Base-by-base conservation (phyloP, 2,329 filamentous ascomycete genomes). In the Pseudocercospora fuligena region DNA sequence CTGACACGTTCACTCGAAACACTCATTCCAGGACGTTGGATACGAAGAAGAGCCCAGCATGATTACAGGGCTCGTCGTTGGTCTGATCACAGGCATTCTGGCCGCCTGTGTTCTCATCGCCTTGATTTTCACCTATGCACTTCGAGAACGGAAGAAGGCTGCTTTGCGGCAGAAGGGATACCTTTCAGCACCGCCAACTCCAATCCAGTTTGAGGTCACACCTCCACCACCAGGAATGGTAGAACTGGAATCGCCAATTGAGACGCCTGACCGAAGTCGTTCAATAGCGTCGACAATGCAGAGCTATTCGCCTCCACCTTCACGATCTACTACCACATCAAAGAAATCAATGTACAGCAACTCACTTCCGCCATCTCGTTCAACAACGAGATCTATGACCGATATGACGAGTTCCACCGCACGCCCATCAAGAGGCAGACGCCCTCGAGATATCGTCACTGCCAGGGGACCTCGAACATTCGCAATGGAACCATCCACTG, bases 221-320 rank as follows among this genome's bases (percentile, higher is more conserved):
- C 59, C 59, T 29, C 59, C 59, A 29, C 43, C 56, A 11, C 56
- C 56, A 25, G 56, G 56, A 23, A 58, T 58, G 56, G 56, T 43
- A 58, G 56, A 58, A 25, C 31, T 58, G 31, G 56, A 58, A 5
- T 58, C 56, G 16, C 56, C 56, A 36, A 40, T 58, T 36, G 56
- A 58, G 11, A 58, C 56, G n/a, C 56, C 56, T 23, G 31, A 58
- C 31, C 56, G 56, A 16, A 58, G 31, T 16, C 56, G 56, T 36
- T 58, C 56, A 43, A 58, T 58, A 58, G 56, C 56, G 27, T 58
- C 46, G 16, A 61, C 59, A 40, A 16, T 61, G 40, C 59, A 58
- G n/a, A 40, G 56, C 31, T 40, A 51, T 25, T 61, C 59, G 43
- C 59, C 59, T 12, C 59, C 59, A 29, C 59, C 59, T 12, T 58